A percentile compares a stretch with the other conserved stretches of the same genome.
Conservation (phyloP, 2,329 filamentous ascomycete genomes). For the Colletotrichum ledebouriae region DNA sequence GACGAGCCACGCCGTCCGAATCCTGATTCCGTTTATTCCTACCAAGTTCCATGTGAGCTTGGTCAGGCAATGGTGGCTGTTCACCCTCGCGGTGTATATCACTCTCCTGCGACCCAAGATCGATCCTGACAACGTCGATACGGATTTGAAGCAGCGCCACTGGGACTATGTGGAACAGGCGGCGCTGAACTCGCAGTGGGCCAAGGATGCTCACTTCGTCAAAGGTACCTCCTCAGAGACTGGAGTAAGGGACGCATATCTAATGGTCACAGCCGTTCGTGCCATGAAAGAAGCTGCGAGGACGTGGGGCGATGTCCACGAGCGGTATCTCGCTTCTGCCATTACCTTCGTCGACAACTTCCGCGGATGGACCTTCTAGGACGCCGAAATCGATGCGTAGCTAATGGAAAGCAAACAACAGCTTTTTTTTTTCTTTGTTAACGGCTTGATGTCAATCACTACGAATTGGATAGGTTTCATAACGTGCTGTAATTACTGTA, state of each 20-base stretch:
- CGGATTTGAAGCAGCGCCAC: constrained; percentile 72
- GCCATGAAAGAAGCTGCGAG: constrained; percentile 80
- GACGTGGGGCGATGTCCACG: constrained; percentile 80
- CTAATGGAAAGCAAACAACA: neutral
- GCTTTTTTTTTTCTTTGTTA: neutral
- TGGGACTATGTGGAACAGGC: constrained; percentile 84
- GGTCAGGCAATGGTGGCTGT: constrained; percentile 90
- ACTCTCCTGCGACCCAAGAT: constrained; percentile 80
- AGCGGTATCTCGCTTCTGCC: constrained; percentile 76
- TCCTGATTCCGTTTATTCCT: constrained; percentile 84
- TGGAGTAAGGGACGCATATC: constrained; percentile 7
- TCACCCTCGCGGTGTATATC: constrained; percentile 84
- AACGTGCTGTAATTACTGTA: constrained; percentile 12
- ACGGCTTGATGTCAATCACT: neutral
- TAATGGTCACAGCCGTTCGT: constrained; percentile 67
- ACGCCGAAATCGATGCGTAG: neutral
- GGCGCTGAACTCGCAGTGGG: constrained; percentile 76
- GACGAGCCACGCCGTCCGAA: constrained; percentile 88
- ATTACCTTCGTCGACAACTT: constrained; percentile 82
- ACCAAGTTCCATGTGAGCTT: constrained; percentile 78
- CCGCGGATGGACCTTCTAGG: constrained; percentile 70
- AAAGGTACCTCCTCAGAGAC: constrained; percentile 70
- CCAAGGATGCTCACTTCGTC: constrained; percentile 85
- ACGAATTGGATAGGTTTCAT: neutral
- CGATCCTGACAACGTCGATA: constrained; percentile 73